Evolutionary conservation across 1,139 yeast species (phyloP), one percentile per base, ranked within the genome.

Genomic region (Trichomonascaceae sp.): DNA sequence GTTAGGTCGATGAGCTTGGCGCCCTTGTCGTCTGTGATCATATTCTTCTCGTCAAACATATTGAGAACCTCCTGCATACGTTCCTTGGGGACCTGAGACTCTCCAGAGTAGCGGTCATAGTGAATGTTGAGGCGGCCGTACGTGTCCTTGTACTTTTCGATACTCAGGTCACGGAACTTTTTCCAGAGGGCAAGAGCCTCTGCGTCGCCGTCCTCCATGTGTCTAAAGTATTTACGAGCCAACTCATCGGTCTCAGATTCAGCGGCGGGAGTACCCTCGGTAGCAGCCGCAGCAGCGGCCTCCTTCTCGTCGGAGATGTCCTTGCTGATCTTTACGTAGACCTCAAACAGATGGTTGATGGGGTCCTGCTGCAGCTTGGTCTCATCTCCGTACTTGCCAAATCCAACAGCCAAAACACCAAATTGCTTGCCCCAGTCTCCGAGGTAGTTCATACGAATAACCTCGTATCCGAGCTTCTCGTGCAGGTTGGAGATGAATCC

Each of bases 341-440:
- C 95, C 39, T 87, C 92, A 50, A 85, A 92, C 57, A 92, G 69
- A 58, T 92, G 98, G 62, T 85, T 77, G 54, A 92, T 87, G 39
- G 99, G 97, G 56, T 92, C 93, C 35, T 56, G 53, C 37, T 66
- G 66, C 44, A 89, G 69, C 37, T 65, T 63, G 50, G 77, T 82
- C 54, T 80, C 94, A 42, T 69, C 62, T 34, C 99, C 99, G 52
- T 80, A 89, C 52, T 71, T 74, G 38, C 74, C 72, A 56, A 79
- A 89, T 34, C 97, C 99, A 44, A 92, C 78, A 22, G 98, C 98
- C 46, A 89, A 69, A 35, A 87, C 64, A 59, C 98, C 99, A 54
- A 89, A 89, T 65, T 89, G 99, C 62, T 92, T 89, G 38, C 99
- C 99, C 98, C 98, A 89, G 63, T 89, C 99, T 54, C 99, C 99